Percentiles rank a stretch among this genome's conserved stretches.
phyloP scores from a whole-genome alignment of 805 yeast genomes.

The Wickerhamomyces bisporus region DNA sequence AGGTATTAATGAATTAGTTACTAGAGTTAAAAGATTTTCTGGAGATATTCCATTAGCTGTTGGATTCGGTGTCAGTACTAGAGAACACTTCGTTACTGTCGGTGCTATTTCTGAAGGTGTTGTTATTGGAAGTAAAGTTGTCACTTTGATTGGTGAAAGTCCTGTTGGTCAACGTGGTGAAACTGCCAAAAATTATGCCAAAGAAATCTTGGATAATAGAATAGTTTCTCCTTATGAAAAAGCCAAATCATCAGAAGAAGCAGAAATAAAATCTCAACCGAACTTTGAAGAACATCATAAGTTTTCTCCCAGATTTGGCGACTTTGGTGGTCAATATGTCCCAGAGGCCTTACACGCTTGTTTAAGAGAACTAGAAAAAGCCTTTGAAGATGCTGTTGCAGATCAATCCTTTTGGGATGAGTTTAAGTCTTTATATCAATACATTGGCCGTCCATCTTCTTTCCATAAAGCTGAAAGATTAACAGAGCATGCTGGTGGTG shows the following conservation, averaged over 20 bases:
- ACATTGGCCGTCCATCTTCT: slow-evolving; percentile 95
- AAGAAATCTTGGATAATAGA: slow-evolving; percentile 61
- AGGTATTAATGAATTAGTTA: slow-evolving; percentile 63
- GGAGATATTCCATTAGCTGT: slow-evolving; percentile 83
- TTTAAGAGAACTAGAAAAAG: slow-evolving; percentile 80
- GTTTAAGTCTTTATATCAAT: slow-evolving; percentile 74
- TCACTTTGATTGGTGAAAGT: slow-evolving; percentile 64
- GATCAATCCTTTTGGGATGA: slow-evolving; percentile 95
- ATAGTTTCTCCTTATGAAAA: slow-evolving; percentile 24
- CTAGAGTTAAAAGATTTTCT: slow-evolving; percentile 71
- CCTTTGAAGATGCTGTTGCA: slow-evolving; percentile 81
- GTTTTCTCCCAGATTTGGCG: slow-evolving; percentile 80
- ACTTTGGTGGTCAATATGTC: slow-evolving; percentile 97
- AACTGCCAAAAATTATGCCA: slow-evolving; percentile 62
- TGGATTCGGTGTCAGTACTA: slow-evolving; percentile 94
- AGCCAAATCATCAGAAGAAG: slow-evolving; percentile 28
- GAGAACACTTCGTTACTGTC: slow-evolving; percentile 81
- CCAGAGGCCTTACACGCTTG: slow-evolving; percentile 95
- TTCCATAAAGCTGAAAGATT: slow-evolving; percentile 89
- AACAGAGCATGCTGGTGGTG: slow-evolving; percentile 89
- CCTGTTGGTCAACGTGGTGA: slow-evolving; percentile 53
- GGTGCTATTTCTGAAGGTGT: slow-evolving; percentile 89
- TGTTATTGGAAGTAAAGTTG: slow-evolving; percentile 87
- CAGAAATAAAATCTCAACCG: slow-evolving; percentile 25
- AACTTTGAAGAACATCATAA: slow-evolving; percentile 55